phyloP scores from a whole-genome alignment of 2,329 filamentous ascomycete species.

The Dothistroma septosporum region DNA sequence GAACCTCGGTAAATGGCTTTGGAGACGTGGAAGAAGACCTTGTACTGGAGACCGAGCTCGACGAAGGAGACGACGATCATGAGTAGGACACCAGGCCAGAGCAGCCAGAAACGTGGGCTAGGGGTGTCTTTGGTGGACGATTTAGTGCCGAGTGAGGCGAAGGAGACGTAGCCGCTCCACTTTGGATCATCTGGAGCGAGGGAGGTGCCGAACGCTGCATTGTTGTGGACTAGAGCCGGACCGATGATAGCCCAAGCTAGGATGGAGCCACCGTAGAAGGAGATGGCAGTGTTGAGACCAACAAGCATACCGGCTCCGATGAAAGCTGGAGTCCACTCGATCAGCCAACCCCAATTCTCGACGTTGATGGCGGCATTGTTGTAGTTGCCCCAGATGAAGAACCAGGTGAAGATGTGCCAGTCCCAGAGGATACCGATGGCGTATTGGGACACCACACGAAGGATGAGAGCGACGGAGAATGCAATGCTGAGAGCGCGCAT shows the following conservation, averaged over 20 bases:
- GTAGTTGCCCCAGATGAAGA: conserved; percentile 55
- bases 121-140: conserved; percentile 42
- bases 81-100: conserved; percentile 50
- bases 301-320: conserved; percentile 57
- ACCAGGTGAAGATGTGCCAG: conserved; percentile 42
- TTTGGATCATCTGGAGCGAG: conserved; percentile 33
- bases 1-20: conserved; percentile 48
- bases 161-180: conserved; percentile 43
- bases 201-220: conserved; percentile 44
- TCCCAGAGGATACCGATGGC: conserved; percentile 56
- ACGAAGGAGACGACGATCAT: conserved; percentile 52
- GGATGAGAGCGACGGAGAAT: conserved; percentile 49
- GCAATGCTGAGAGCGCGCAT: conserved; percentile 53
- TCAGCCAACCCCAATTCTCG: conserved; percentile 60
- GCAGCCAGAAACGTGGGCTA: conserved; percentile 50
- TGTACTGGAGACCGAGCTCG: conserved; percentile 31
- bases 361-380: conserved; percentile 49
- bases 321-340: conserved; percentile 59
- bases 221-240: conserved; percentile 53
- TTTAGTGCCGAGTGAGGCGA: conserved; percentile 36
- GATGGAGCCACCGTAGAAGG: conserved; percentile 55
- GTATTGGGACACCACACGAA: conserved; percentile 57
- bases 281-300: conserved; percentile 56
- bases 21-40: conserved; percentile 45
- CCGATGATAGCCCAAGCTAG: conserved; percentile 57